Base-by-base conservation (phyloP, 345 rosid genomes). In the Bruguiera gymnorhiza region DNA sequence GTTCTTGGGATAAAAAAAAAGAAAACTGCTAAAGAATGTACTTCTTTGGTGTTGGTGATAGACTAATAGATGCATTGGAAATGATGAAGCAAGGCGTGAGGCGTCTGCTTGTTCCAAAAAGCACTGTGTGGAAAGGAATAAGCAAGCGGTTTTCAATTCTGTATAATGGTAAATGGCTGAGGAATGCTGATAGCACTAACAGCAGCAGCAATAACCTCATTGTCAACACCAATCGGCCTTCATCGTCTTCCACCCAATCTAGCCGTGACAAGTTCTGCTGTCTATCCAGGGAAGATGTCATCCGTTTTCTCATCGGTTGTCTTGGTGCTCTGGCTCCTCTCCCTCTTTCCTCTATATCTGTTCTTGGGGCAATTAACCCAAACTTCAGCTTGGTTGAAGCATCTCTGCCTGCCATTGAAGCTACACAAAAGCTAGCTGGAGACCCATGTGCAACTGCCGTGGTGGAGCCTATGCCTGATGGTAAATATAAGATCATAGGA, bases 71-170 rank as follows among this genome's bases (percentile, higher is more conserved):
- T 75, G 98, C 97, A 9, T 63, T 95, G 75, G 99, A 92, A 83
- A 95, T 92, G 99, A 95, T 92, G 97, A 95, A 90, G 86, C 98
- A 95, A 69, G 97, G 97, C 16, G 97, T 86, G 66, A 85, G 86
- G 75, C 89, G 98, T 61, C 97, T 95, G 74, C 86, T 95, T 18
- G 96, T 95, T 68, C 88, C 87, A 0, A 95, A 92, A 81, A 84
- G 91, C 63, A 81, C 75, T 31, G 85, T 66, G 26, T 90, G 97
- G 98, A 92, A 84, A 86, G 97, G 99, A 68, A 87, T 90, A 92
- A 95, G 99, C 86, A 92, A 92, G 83, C 74, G 99, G 72, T 95
- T 95, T 75, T 95, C 99, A 8, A 70, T 95, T 80, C 83, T 90
- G 50, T 89, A 92, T 60, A 83, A 88, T 8, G 91, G 93, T 10